Evolutionary conservation across 768 basidiomycete genomes (phyloP).

Genomic region (Termitomyces sp.): DNA sequence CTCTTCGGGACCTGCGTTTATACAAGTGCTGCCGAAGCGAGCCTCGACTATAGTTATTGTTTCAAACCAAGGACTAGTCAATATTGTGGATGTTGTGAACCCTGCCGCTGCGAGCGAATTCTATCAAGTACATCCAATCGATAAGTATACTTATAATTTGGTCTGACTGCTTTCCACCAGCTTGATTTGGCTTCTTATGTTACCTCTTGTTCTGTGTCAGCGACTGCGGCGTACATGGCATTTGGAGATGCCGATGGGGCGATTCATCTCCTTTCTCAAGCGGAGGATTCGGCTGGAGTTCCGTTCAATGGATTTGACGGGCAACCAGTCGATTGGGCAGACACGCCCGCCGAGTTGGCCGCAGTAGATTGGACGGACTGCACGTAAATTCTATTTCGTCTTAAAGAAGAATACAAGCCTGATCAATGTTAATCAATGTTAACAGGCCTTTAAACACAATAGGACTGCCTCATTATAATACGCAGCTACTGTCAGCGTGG

Average conservation of each 20-base stretch:
- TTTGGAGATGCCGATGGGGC: slow-evolving; percentile 86
- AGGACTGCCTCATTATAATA: slow-evolving; percentile 82
- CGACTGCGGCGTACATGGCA: slow-evolving; percentile 86
- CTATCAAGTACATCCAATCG: slow-evolving; percentile 54
- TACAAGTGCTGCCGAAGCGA: slow-evolving; percentile 73
- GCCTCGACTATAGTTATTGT: slow-evolving; percentile 68
- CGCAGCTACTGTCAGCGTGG: slow-evolving; percentile 71
- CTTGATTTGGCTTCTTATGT: slow-evolving; percentile 71
- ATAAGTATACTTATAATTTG: neutral
- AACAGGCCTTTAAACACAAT: slow-evolving; percentile 80
- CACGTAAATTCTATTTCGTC: slow-evolving; percentile 47
- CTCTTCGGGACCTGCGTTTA: slow-evolving; percentile 80
- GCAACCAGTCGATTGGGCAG: slow-evolving; percentile 80
- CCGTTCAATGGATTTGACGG: slow-evolving; percentile 92
- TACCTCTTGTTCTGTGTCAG: slow-evolving; percentile 75
- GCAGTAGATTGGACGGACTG: slow-evolving; percentile 76
- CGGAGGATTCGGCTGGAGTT: slow-evolving; percentile 49
- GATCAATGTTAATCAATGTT: neutral
- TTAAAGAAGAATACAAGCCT: neutral
- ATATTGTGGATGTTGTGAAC: slow-evolving; percentile 77
- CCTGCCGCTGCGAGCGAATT: slow-evolving; percentile 65
- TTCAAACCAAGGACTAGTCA: slow-evolving; percentile 78
- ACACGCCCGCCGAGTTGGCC: slow-evolving; percentile 60
- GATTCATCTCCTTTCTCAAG: slow-evolving; percentile 76
- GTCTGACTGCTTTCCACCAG: slow-evolving; percentile 26